Evolutionary conservation across 805 yeast species (phyloP).

Genomic region (Pichia manshurica): DNA sequence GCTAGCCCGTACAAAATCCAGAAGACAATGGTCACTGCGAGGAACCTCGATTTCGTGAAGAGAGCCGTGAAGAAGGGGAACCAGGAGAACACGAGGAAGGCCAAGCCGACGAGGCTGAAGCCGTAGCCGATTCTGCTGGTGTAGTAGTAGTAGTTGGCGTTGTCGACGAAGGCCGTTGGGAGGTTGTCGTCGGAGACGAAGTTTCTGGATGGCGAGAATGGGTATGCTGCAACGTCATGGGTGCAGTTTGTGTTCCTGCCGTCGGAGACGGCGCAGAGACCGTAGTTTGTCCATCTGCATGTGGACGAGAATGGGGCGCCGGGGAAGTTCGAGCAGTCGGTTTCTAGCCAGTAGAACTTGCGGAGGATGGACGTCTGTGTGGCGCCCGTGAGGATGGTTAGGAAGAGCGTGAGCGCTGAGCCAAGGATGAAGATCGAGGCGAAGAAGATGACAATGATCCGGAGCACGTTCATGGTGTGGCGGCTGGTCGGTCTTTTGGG

Average conservation of each 20-base stretch:
- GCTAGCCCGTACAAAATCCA: conserved; percentile 25
- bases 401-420: conserved; percentile 49
- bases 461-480: conserved; percentile 8
- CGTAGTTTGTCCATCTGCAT: conserved; percentile 77
- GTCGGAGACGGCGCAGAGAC: conserved; percentile 41
- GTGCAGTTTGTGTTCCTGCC: conserved; percentile 47
- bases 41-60: neutral
- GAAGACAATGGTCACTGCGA: neutral
- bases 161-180: conserved; percentile 46
- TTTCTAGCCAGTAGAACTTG: conserved; percentile 74
- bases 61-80: conserved; percentile 28
- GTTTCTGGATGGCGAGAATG: conserved; percentile 77
- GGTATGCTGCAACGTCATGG: conserved; percentile 62
- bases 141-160: conserved; percentile 54
- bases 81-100: conserved; percentile 47
- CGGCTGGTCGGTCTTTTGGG: neutral
- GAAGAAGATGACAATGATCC: neutral
- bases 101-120: conserved; percentile 52
- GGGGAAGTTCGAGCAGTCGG: conserved; percentile 55
- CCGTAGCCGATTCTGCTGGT: conserved; percentile 65
- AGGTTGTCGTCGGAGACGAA: conserved; percentile 46
- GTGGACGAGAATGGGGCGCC: conserved; percentile 40
- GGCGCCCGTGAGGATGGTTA: conserved; percentile 63
- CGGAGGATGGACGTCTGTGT: conserved; percentile 44
- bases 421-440: conserved; percentile 22